A percentile compares a stretch with the other conserved stretches of the same genome.
These are phyloP conservation scores for Claviceps sp. DNA, from an alignment of 2,329 filamentous ascomycete genomes.

Conservation along the genomic window DNA sequence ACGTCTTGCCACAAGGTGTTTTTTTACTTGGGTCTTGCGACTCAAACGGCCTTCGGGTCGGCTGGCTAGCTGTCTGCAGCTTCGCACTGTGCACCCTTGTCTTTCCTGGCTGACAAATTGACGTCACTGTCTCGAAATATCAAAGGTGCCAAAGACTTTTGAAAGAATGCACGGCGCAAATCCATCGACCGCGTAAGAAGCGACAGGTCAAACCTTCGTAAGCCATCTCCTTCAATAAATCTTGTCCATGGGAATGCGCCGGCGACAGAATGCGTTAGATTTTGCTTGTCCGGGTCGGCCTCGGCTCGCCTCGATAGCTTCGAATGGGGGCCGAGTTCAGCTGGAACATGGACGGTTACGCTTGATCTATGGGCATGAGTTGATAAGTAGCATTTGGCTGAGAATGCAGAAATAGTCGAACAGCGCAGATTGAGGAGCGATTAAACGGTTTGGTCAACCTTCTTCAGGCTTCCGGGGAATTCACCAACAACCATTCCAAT, in stretches of 20 bases:
- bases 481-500: slow-evolving; percentile 13
- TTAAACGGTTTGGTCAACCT: slow-evolving; percentile 36
- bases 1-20: slow-evolving; percentile 7
- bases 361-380: too few species aligned
- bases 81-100: neutral
- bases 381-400: too few species aligned
- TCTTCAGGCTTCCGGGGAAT: slow-evolving; percentile 29
- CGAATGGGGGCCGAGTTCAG: too few species aligned
- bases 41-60: too few species aligned
- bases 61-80: neutral
- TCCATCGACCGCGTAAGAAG: slow-evolving; percentile 38
- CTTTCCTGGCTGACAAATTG: slow-evolving; percentile 1
- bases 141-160: slow-evolving; percentile 33
- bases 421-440: slow-evolving; percentile 35
- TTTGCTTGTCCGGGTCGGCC: too few species aligned
- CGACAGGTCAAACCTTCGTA: slow-evolving; percentile 36
- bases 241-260: neutral
- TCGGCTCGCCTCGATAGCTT: too few species aligned
- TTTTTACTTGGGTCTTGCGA: too few species aligned
- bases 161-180: slow-evolving; percentile 33
- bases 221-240: slow-evolving; percentile 13
- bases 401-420: slow-evolving; percentile 22
- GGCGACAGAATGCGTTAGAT: neutral
- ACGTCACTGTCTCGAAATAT: neutral
- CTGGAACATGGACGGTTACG: too few species aligned